Evolutionary conservation across 306 rosid genomes (phyloP), one percentile per base, ranked within the genome.

Genomic region (Macrotyloma uniflorum): DNA sequence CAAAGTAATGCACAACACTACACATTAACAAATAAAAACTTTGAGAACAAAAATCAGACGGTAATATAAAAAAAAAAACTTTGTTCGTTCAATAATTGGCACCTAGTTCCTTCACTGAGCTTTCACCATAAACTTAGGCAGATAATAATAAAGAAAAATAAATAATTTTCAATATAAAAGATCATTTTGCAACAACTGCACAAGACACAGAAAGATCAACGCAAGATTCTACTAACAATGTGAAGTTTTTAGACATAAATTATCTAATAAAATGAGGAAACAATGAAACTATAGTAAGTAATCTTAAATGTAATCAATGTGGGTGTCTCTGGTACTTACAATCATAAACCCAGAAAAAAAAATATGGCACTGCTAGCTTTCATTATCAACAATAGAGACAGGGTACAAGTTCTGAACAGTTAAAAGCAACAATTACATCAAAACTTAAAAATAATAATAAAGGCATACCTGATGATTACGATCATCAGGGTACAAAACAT

Each of bases 401-500:
- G 38, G 32, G n/a, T 23, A 78, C 67, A 50, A 66, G 51, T 65
- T 78, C 49, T 35, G 33, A 86, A 40, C 53, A 80, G 19, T 63
- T 67, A 62, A 77, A 67, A 35, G 81, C 45, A 78, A 78, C 57
- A 66, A 55, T 5, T 11, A 54, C 42, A 61, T 51, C 43, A 61
- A 16, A 8, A 19, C 59, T 69, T 28, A 43, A 42, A 43, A 43
- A 67, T 38, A 8, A 36, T 43, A 45, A 55, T 32, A 67, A 55
- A 42, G 58, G 57, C 50, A 69, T 74, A 88, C 96, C 93, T 91
- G 93, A 80, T 88, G 86, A 49, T 91, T 85, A 65, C 91, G 96
- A 80, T 91, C 96, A 79, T 91, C 96, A 0, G 93, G 96, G 70
- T 91, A 91, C 87, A 91, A 82, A 74, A 91, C 83, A 69, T 88